Conservation (phyloP, 2,329 filamentous ascomycete species). For the Emmonsiellopsis sp. region DNA sequence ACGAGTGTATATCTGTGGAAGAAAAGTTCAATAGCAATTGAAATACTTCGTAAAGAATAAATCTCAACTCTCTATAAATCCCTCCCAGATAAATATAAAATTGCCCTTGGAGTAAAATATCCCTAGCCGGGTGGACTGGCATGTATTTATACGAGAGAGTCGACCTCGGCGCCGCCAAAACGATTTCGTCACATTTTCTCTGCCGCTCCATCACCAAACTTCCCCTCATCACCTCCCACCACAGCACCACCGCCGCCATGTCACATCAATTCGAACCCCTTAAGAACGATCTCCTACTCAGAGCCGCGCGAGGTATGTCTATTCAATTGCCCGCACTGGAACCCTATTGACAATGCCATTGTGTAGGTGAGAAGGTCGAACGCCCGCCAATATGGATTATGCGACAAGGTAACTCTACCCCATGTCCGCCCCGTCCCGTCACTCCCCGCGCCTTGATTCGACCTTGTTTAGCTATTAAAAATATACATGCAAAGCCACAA, state of each 20-base stretch:
- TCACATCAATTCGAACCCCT: conserved; percentile 58
- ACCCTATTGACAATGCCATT: background rate
- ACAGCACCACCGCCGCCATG: conserved; percentile 5
- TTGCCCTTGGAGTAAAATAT: background rate
- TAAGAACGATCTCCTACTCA: conserved; percentile 84
- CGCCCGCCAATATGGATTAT: conserved; percentile 97
- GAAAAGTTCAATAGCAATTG: background rate
- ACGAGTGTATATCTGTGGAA: background rate
- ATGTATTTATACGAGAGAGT: too few relatives aligned
- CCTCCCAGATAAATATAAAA: background rate
- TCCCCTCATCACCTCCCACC: background rate
- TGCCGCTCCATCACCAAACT: background rate
- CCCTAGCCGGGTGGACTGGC: too few relatives aligned
- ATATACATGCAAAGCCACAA: too few relatives aligned
- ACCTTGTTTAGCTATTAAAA: too few relatives aligned
- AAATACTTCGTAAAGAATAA: background rate
- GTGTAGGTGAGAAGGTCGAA: conserved; percentile 74
- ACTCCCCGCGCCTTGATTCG: background rate
- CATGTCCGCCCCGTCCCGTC: background rate
- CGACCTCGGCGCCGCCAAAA: background rate
- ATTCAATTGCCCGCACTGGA: background rate
- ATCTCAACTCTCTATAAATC: background rate
- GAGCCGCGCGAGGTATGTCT: conserved; percentile 70
- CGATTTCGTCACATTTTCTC: background rate
- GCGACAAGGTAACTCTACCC: conserved; percentile 67